Conservation (phyloP, 306 rosid genomes). For the Lithocarpus polystachyus region DNA sequence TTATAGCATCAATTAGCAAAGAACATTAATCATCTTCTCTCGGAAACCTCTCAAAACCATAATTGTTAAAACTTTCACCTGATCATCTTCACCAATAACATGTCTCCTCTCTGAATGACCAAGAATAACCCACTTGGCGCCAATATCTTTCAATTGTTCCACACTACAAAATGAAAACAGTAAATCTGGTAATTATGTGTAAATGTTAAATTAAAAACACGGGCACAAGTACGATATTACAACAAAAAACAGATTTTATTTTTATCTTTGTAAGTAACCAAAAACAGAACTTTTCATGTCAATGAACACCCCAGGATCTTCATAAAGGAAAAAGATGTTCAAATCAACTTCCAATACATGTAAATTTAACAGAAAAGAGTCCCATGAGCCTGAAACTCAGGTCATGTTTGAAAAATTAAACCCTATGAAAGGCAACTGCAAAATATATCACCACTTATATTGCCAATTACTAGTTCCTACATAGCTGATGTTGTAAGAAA, state of each 20-base stretch:
- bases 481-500: not conserved
- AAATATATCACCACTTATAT: not conserved
- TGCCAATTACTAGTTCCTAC: not conserved
- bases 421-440: not conserved
- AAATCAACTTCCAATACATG: not conserved
- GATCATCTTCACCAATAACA: constrained; percentile 87
- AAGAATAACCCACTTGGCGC: constrained; percentile 94
- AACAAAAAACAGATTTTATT: not conserved
- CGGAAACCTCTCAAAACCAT: constrained; percentile 9
- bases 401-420: not conserved
- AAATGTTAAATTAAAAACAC: constrained; percentile 2
- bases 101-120: constrained; percentile 99
- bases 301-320: constrained; percentile 4
- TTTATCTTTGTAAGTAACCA: not conserved
- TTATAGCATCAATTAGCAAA: constrained; percentile 10
- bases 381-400: not conserved
- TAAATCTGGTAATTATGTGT: constrained; percentile 7
- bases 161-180: constrained; percentile 46
- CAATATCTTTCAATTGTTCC: constrained; percentile 90
- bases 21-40: constrained; percentile 6
- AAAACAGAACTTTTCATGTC: not conserved
- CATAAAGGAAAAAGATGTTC: not conserved
- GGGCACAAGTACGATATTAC: not conserved
- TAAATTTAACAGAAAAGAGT: not conserved
- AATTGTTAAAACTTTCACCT: constrained; percentile 52